Conservation (phyloP, 306 rosid genomes). For the Cucurbita pepo region DNA sequence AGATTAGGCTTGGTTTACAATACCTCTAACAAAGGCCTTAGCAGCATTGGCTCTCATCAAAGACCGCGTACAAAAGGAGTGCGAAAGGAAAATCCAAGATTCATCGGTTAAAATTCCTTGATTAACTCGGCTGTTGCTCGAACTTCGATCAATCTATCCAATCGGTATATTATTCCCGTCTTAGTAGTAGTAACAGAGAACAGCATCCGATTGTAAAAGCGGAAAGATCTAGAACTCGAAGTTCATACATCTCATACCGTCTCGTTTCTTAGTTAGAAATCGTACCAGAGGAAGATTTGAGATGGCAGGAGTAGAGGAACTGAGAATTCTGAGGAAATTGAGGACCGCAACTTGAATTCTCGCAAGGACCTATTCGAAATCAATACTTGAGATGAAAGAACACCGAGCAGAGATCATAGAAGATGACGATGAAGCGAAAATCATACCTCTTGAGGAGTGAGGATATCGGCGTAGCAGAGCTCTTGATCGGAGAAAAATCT, state of each 20-base stretch:
- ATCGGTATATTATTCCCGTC: not conserved
- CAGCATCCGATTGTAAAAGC: not conserved
- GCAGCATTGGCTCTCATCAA: constrained; percentile 52
- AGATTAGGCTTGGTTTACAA: not conserved
- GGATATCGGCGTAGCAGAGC: constrained; percentile 59
- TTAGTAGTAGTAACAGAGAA: not conserved
- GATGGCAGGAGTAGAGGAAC: constrained; percentile 57
- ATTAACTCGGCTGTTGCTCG: constrained; percentile 46
- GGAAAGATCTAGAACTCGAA: not conserved
- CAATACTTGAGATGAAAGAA: not conserved
- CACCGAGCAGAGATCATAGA: not conserved
- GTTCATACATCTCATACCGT: not conserved
- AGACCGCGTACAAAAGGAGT: constrained; percentile 53
- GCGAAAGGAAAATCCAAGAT: constrained; percentile 50
- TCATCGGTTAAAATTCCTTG: constrained; percentile 43
- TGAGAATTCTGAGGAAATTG: constrained; percentile 61
- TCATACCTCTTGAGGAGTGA: constrained; percentile 40
- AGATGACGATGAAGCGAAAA: not conserved
- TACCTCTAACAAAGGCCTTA: constrained; percentile 71
- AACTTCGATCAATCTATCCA: constrained; percentile 44
- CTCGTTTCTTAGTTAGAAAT: not conserved
- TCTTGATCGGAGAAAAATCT: constrained; percentile 72
- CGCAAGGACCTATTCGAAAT: constrained; percentile 38
- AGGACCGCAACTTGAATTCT: constrained; percentile 80
- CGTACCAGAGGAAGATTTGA: constrained; percentile 63